These are phyloP conservation scores for Cercospora sesami DNA, from an alignment of 2,329 filamentous ascomycete species.

Conservation along the genomic window DNA sequence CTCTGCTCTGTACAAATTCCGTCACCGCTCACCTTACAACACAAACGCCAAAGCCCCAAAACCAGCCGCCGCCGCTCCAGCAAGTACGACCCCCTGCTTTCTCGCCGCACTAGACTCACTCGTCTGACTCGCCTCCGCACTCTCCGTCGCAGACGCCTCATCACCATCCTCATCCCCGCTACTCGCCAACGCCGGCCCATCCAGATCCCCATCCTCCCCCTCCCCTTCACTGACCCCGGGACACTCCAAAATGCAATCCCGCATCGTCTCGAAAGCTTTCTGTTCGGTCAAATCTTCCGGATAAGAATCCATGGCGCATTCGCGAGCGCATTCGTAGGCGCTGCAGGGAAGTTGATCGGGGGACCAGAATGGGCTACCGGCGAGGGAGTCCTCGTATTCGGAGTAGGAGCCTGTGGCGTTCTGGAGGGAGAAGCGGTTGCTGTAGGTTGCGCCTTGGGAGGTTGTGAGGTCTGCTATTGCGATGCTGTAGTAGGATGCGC, in stretches of 20 bases:
- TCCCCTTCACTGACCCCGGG: constrained; percentile 28
- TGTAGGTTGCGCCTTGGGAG: constrained; percentile 29
- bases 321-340: constrained; percentile 34
- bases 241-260: constrained; percentile 34
- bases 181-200: constrained; percentile 19
- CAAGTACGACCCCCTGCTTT: not conserved
- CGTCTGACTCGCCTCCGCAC: not conserved
- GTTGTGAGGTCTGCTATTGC: constrained; percentile 33
- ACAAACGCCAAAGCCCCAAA: constrained; percentile 18
- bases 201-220: constrained; percentile 19
- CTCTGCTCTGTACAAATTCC: not conserved
- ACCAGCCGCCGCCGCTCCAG: constrained; percentile 13
- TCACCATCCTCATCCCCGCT: not conserved
- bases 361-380: constrained; percentile 36
- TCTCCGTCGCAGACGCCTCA: constrained; percentile 8
- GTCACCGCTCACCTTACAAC: not conserved
- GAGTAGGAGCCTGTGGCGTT: constrained; percentile 33
- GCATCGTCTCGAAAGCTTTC: constrained; percentile 33
- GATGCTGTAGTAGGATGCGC: constrained; percentile 38
- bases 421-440: constrained; percentile 34
- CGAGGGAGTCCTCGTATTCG: constrained; percentile 34
- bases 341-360: constrained; percentile 35
- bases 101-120: constrained; percentile 8
- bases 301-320: constrained; percentile 34
- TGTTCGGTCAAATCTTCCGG: constrained; percentile 32